These are phyloP conservation scores for Gossypium bickii DNA, from an alignment of 345 rosid species.

Conservation along the genomic window DNA sequence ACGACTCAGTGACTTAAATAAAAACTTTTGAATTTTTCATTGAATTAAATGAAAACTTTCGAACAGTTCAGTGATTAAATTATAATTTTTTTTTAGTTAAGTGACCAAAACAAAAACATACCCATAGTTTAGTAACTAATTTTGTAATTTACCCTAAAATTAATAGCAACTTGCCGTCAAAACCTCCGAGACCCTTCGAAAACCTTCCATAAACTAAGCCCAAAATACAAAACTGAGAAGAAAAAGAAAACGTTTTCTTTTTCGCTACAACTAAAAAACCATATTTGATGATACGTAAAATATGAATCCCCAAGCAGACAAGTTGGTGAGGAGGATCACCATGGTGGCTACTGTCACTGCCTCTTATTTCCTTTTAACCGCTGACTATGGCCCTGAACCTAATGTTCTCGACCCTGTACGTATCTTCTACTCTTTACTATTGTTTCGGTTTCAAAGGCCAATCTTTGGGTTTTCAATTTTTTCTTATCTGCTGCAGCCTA, in stretches of 20 bases:
- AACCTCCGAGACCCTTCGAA: background rate
- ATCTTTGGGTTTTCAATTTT: background rate
- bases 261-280: background rate
- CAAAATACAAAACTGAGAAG: too few species aligned
- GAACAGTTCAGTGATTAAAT: too few species aligned
- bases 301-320: constrained; percentile 64
- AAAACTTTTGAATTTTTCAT: too few species aligned
- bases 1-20: too few species aligned
- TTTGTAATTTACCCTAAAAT: too few species aligned
- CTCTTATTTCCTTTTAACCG: constrained; percentile 77
- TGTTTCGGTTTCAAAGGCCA: background rate
- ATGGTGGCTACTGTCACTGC: constrained; percentile 77
- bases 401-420: constrained; percentile 80
- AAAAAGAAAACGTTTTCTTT: too few species aligned
- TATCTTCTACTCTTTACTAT: background rate
- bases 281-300: constrained; percentile 5
- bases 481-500: background rate
- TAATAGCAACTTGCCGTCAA: background rate
- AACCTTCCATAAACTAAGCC: background rate
- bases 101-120: too few species aligned
- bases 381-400: constrained; percentile 89
- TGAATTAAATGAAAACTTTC: too few species aligned
- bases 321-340: constrained; percentile 75
- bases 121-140: too few species aligned
- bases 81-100: too few species aligned